Conservation (phyloP, 2,329 filamentous ascomycete genomes). For the Lomentospora prolificans region DNA sequence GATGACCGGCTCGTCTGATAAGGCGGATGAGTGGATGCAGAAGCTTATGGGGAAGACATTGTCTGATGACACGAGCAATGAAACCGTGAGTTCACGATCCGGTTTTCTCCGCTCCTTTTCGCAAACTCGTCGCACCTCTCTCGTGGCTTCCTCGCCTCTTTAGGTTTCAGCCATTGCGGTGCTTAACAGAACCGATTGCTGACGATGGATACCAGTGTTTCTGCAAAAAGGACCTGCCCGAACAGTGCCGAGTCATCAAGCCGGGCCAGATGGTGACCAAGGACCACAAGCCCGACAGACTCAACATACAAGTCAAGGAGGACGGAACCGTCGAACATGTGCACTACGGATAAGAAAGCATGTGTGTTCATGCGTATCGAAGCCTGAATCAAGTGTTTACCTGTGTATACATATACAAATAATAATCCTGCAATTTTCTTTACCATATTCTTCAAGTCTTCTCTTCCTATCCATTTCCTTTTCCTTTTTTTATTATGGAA, state of each 20-base stretch:
- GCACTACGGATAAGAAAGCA: constrained; percentile 34
- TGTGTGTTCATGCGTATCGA: background rate
- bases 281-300: constrained; percentile 41
- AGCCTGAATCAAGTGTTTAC: too few species aligned
- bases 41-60: constrained; percentile 57
- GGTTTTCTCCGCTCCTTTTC: background rate
- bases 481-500: too few species aligned
- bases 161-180: background rate
- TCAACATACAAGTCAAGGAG: constrained; percentile 51
- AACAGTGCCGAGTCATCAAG: constrained; percentile 45
- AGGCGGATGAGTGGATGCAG: constrained; percentile 48
- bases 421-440: too few species aligned
- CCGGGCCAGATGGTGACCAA: constrained; percentile 48
- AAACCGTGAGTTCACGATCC: constrained; percentile 36
- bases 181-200: constrained; percentile 1
- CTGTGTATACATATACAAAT: too few species aligned
- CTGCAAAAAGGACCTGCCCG: constrained; percentile 48
- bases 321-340: constrained; percentile 53
- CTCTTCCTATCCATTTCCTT: too few species aligned
- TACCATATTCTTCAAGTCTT: too few species aligned
- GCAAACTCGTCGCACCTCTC: background rate
- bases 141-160: background rate
- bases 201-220: constrained; percentile 35
- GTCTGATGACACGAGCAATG: constrained; percentile 36
- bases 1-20: constrained; percentile 33